Percentiles rank a stretch among this genome's conserved stretches.
Evolutionary conservation across 1,284 basidiomycete genomes (phyloP).

Genomic region (Moesziomyces globuligerus): DNA sequence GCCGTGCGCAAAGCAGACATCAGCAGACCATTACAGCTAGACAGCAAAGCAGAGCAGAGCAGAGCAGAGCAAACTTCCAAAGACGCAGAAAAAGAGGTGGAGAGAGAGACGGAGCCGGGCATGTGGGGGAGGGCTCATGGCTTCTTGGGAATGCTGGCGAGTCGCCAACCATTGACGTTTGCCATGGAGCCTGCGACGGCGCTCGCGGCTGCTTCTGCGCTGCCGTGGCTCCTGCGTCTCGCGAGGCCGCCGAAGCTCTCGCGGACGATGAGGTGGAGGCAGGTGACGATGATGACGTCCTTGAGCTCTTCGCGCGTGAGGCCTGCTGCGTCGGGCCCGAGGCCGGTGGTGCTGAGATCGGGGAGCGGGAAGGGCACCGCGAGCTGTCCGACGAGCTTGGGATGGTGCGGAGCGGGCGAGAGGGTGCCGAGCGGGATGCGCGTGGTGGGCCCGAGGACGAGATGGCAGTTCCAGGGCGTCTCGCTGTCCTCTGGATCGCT

Average conservation of each 20-base stretch:
- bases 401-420: constrained; percentile 91
- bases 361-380: constrained; percentile 84
- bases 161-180: constrained; percentile 37
- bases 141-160: constrained; percentile 46
- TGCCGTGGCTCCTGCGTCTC: constrained; percentile 71
- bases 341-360: constrained; percentile 52
- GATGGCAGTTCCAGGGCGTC: constrained; percentile 86
- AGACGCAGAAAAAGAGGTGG: too few species aligned
- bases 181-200: constrained; percentile 3
- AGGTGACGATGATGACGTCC: constrained; percentile 87
- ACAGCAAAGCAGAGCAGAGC: too few species aligned
- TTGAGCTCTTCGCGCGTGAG: constrained; percentile 89
- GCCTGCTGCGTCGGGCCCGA: constrained; percentile 58
- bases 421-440: constrained; percentile 71
- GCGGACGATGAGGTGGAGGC: constrained; percentile 88
- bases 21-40: too few species aligned
- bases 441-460: constrained; percentile 66
- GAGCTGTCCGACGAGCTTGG: constrained; percentile 89
- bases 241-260: constrained; percentile 91
- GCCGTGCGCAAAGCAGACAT: too few species aligned
- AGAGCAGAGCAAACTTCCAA: neutral
- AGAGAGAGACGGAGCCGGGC: too few species aligned
- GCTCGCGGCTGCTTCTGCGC: constrained; percentile 5
- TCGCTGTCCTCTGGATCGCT: constrained; percentile 93
- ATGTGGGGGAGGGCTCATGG: too few species aligned